These are phyloP conservation scores for Pichia paraexigua DNA, from an alignment of 805 yeast genomes.

Conservation along the genomic window DNA sequence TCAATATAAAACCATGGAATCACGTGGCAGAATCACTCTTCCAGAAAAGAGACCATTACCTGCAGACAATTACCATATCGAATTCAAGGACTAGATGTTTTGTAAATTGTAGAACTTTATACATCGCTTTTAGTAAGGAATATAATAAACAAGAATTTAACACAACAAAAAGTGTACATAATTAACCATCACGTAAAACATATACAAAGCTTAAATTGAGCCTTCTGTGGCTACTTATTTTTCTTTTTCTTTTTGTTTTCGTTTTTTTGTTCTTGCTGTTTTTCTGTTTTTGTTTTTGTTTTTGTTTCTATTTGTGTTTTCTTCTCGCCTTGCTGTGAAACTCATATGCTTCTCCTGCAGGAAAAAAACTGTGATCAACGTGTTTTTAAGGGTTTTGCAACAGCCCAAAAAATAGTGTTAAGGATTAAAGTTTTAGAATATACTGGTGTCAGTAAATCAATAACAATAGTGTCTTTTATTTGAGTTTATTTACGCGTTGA, in stretches of 20 bases:
- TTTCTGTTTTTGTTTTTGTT: background rate
- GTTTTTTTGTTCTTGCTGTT: too few relatives aligned
- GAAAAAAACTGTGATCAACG: background rate
- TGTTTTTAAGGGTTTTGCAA: background rate
- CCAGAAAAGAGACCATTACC: constrained; percentile 27
- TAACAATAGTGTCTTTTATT: background rate
- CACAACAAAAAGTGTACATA: too few relatives aligned
- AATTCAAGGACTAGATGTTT: constrained; percentile 2
- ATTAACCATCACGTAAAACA: background rate
- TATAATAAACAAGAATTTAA: too few relatives aligned
- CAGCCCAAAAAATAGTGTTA: background rate
- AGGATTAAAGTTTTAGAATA: background rate
- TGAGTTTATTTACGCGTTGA: background rate
- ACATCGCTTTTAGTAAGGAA: too few relatives aligned
- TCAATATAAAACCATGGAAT: constrained; percentile 28
- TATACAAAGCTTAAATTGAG: background rate
- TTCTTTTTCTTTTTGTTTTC: background rate
- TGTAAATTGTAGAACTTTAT: background rate
- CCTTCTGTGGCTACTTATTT: background rate
- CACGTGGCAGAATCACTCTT: constrained; percentile 20
- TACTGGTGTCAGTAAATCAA: background rate
- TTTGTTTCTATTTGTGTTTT: background rate
- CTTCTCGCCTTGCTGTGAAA: background rate
- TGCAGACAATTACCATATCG: constrained; percentile 16
- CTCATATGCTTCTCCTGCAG: background rate